phyloP scores from a whole-genome alignment of 805 yeast genomes.

The Candida maltosa region DNA sequence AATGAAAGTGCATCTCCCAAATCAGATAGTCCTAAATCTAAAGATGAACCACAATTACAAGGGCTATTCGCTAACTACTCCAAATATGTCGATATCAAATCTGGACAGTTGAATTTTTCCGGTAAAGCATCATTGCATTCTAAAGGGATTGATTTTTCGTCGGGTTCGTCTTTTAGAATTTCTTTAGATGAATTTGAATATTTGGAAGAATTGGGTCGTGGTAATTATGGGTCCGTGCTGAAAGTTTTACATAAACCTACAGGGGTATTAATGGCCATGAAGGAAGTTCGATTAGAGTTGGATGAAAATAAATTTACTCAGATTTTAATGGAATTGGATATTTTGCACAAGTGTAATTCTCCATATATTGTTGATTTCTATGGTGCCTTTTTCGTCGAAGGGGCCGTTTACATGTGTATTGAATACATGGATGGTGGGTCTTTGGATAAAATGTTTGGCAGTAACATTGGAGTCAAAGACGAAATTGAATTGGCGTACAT shows the following conservation, averaged over 20 bases:
- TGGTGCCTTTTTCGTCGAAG: slow-evolving; percentile 96
- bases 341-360: slow-evolving; percentile 85
- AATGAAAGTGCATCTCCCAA: slow-evolving; percentile 1
- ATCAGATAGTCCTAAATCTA: slow-evolving; percentile 4
- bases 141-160: slow-evolving; percentile 84
- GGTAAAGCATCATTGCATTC: slow-evolving; percentile 93
- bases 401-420: slow-evolving; percentile 97
- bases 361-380: slow-evolving; percentile 93
- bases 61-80: slow-evolving; percentile 82
- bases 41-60: slow-evolving; percentile 31
- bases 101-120: slow-evolving; percentile 87
- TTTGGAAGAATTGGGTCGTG: slow-evolving; percentile 87
- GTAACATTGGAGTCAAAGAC: slow-evolving; percentile 55
- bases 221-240: slow-evolving; percentile 94
- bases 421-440: slow-evolving; percentile 98
- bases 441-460: slow-evolving; percentile 76
- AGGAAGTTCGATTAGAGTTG: slow-evolving; percentile 88
- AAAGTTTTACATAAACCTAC: slow-evolving; percentile 93
- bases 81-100: slow-evolving; percentile 84
- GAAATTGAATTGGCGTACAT: slow-evolving; percentile 80
- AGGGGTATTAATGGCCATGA: slow-evolving; percentile 92
- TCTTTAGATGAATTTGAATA: slow-evolving; percentile 80
- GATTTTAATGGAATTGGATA: slow-evolving; percentile 93
- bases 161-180: slow-evolving; percentile 84
- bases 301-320: slow-evolving; percentile 94